Percentiles rank a stretch among this genome's conserved stretches.
These are phyloP conservation scores for Castanea mollissima DNA, from an alignment of 306 rosid genomes.

Conservation along the genomic window DNA sequence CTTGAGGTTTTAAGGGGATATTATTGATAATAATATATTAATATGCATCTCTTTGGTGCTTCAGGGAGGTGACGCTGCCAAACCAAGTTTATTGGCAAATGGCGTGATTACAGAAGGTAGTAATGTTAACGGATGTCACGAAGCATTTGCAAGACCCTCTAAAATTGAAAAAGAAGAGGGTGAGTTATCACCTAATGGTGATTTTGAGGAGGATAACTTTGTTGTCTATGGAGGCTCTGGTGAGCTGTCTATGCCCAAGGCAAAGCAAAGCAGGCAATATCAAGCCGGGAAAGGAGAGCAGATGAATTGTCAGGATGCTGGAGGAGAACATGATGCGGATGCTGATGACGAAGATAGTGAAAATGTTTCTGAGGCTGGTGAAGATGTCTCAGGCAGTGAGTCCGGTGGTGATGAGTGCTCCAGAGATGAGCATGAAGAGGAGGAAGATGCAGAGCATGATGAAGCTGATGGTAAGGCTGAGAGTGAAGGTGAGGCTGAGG, in stretches of 20 bases:
- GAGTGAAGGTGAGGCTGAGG: slow-evolving; percentile 98
- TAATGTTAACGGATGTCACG: slow-evolving; percentile 45
- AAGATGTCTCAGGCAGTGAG: slow-evolving; percentile 88
- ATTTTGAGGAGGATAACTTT: slow-evolving; percentile 83
- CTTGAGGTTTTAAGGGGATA: background rate
- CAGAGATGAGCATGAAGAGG: slow-evolving; percentile 75
- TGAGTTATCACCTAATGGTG: slow-evolving; percentile 87
- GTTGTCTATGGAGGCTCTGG: slow-evolving; percentile 54
- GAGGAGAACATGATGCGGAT: slow-evolving; percentile 79
- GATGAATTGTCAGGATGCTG: slow-evolving; percentile 46
- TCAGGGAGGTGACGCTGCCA: slow-evolving; percentile 54
- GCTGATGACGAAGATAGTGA: slow-evolving; percentile 95
- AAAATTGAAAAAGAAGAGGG: slow-evolving; percentile 96
- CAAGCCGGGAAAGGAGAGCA: slow-evolving; percentile 55
- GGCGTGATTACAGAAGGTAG: slow-evolving; percentile 48
- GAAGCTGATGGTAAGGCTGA: slow-evolving; percentile 87
- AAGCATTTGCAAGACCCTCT: slow-evolving; percentile 58
- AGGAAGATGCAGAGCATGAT: slow-evolving; percentile 71
- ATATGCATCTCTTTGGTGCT: slow-evolving; percentile 29
- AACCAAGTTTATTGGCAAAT: slow-evolving; percentile 43
- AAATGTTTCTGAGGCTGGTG: slow-evolving; percentile 90
- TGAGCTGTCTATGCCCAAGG: slow-evolving; percentile 36
- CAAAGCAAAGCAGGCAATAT: slow-evolving; percentile 56
- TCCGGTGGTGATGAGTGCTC: slow-evolving; percentile 92
- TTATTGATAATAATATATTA: slow-evolving; percentile 14